Evolutionary conservation across 176 grass and related monocot species (phyloP).

Genomic region (Eleusine indica): DNA sequence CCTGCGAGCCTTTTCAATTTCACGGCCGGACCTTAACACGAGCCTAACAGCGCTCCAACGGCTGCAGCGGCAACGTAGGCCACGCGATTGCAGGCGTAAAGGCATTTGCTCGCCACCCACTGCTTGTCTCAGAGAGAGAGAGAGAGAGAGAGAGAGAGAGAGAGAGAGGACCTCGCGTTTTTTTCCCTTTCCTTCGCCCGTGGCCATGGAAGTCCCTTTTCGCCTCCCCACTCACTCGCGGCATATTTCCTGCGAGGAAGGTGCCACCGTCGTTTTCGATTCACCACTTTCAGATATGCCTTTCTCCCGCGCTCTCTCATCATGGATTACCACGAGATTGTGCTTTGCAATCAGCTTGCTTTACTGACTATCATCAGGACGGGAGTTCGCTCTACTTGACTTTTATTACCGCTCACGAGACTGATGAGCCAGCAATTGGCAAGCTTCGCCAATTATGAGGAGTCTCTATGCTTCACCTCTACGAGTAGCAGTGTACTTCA

Average conservation of each 20-base stretch:
- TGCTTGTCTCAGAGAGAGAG: too few relatives aligned
- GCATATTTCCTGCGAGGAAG: background rate
- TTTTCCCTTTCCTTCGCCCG: background rate
- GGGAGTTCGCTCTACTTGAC: too few relatives aligned
- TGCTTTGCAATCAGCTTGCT: too few relatives aligned
- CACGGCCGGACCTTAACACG: too few relatives aligned
- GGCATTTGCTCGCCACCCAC: background rate
- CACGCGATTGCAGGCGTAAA: background rate
- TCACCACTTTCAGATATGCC: background rate
- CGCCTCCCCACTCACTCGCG: background rate
- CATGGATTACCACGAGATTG: too few relatives aligned
- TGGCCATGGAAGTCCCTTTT: constrained; percentile 1
- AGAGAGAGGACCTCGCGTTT: too few relatives aligned
- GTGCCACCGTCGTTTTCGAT: constrained; percentile 6
- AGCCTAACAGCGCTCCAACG: too few relatives aligned
- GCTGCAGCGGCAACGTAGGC: background rate
- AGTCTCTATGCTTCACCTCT: too few relatives aligned
- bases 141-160: too few relatives aligned
- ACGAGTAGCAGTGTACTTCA: too few relatives aligned
- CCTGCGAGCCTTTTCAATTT: too few relatives aligned
- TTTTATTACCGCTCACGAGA: background rate
- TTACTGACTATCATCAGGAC: too few relatives aligned
- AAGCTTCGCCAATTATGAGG: background rate
- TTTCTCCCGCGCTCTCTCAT: background rate
- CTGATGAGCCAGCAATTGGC: background rate